Base-by-base conservation (phyloP, 768 basidiomycete species). In the Naganishia vishniacii region DNA sequence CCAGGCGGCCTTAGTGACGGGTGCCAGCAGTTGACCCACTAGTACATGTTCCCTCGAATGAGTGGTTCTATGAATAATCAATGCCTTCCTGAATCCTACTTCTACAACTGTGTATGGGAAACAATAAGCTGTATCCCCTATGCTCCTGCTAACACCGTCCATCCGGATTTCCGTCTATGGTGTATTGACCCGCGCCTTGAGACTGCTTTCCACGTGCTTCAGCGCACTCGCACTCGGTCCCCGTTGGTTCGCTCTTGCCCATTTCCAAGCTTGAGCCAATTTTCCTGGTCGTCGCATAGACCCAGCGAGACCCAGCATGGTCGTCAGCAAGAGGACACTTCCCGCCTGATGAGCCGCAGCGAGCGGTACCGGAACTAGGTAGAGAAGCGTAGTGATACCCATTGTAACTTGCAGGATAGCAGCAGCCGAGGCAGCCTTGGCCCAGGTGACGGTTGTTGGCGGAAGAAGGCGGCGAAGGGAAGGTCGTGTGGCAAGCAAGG, bases 321-420 rank as follows among this genome's bases (percentile, higher is more conserved):
- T 83, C 23, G 88, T 92, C 48, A 99, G 79, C 7, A 99, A 80
- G 41, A 87, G 82, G 7, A 98, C 88, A 71, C 91, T 94, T 5
- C 94, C 95, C 0, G 91, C 94, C 76, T 99, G 95, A 75, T 99
- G 95, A 32, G 86, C 83, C 13, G 94, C 91, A 8, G 95, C 95
- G 2, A 98, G 79, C 1, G 89, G 89, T 0, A 91, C 83, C 0
- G 95, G 95, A 1, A 98, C 95, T 40, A 97, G 83, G 77, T 94
- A 94, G 13, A 97, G 75, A 25, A 98, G 79, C 0, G 95, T 99
- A 26, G 87, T 81, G 66, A 88, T 83, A 3, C 87, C 87, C 5
- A 88, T 79, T 1, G 82, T 74, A 31, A 89, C 89, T 76, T 99
- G 95, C 0, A 91, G 63, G 46, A 78, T 48, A 6, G 75, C 77